phyloP scores from a whole-genome alignment of 441 rosid genomes.

The Cnidoscolus chayamansa region DNA sequence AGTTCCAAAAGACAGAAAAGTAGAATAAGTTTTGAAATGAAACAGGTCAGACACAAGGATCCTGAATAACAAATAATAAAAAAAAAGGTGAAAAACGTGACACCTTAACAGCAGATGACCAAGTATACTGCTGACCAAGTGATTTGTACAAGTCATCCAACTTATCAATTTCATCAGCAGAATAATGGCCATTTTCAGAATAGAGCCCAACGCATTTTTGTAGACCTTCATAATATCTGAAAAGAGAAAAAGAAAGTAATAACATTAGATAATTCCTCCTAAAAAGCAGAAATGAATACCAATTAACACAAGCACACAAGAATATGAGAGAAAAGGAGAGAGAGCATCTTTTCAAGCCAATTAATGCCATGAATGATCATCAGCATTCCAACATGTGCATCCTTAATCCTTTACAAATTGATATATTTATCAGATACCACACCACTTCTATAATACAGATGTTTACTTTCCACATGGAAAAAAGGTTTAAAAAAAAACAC shows the following conservation, averaged over 20 bases:
- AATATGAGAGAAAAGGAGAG: neutral
- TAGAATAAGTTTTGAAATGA: neutral
- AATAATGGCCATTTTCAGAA: conserved; percentile 57
- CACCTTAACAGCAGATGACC: conserved; percentile 99
- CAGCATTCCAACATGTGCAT: neutral
- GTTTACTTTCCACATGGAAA: conserved; percentile 4
- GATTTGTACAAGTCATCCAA: conserved; percentile 77
- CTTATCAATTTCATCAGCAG: conserved; percentile 71
- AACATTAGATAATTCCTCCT: conserved; percentile 6
- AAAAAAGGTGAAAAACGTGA: conserved; percentile 15
- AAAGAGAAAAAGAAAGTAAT: conserved; percentile 18
- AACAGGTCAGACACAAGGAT: neutral
- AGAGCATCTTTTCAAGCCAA: neutral
- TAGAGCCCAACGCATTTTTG: conserved; percentile 73
- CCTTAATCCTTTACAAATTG: neutral
- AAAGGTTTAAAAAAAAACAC: conserved; percentile 33
- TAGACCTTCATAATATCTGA: conserved; percentile 93
- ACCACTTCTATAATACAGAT: neutral
- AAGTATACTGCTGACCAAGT: conserved; percentile 60
- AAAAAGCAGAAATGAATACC: neutral
- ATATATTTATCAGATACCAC: conserved; percentile 1
- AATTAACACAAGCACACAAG: neutral
- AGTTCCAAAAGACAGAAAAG: neutral
- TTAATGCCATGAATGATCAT: conserved; percentile 6
- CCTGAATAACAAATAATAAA: neutral